Conservation (phyloP, 164 flowering plant genomes). For the Warburgia ugandensis region DNA sequence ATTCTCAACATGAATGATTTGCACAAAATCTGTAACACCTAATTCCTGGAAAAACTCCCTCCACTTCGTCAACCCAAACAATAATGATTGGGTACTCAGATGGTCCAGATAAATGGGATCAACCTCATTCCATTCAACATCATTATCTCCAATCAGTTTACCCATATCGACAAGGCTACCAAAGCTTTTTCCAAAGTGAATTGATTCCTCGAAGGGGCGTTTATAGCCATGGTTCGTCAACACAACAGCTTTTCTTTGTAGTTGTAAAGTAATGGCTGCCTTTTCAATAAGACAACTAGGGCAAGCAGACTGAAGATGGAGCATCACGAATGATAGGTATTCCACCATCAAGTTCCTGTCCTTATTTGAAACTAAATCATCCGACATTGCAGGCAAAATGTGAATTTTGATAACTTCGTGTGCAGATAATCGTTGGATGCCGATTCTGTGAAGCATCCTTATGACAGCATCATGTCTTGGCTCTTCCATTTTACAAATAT, state of each 20-base stretch:
- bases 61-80: slow-evolving; percentile 48
- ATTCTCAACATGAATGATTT: slow-evolving; percentile 47
- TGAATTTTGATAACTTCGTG: slow-evolving; percentile 75
- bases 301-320: slow-evolving; percentile 71
- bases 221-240: slow-evolving; percentile 69
- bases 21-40: slow-evolving; percentile 84
- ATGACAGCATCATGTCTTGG: slow-evolving; percentile 25
- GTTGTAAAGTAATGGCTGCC: slow-evolving; percentile 45
- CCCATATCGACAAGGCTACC: slow-evolving; percentile 50
- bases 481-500: slow-evolving; percentile 17
- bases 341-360: slow-evolving; percentile 56
- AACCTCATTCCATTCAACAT: slow-evolving; percentile 67
- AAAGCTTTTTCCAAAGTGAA: slow-evolving; percentile 71
- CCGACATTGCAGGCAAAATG: slow-evolving; percentile 58
- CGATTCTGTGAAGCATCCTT: slow-evolving; percentile 55
- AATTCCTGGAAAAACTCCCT: slow-evolving; percentile 64
- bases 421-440: slow-evolving; percentile 64
- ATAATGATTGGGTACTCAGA: slow-evolving; percentile 29
- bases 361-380: slow-evolving; percentile 13
- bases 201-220: slow-evolving; percentile 43
- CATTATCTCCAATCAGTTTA: slow-evolving; percentile 33
- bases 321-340: slow-evolving; percentile 66
- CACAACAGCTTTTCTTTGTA: slow-evolving; percentile 51
- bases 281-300: slow-evolving; percentile 45
- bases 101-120: slow-evolving; percentile 59